Evolutionary conservation across 495 filamentous ascomycete species (phyloP), one percentile per base, ranked within the genome.

Genomic region (Penicillium salamii): DNA sequence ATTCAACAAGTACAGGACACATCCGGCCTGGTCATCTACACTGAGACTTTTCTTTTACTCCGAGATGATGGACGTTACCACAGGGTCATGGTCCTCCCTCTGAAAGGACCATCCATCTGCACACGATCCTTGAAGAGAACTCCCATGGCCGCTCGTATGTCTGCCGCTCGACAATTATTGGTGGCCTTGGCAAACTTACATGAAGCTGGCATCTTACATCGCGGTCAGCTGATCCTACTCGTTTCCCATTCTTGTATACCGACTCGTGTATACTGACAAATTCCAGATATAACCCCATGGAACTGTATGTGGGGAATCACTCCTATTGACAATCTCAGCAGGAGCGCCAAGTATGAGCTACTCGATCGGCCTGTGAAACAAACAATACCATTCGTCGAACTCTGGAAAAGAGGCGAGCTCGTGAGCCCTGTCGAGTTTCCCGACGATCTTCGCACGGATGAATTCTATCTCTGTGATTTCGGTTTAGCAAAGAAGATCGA

Each of bases 391-490:
- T 58, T 49, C 37, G 42, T 48, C 28, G 40, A 57, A 32, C 47
- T 59, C 7, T 50, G 33, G 52, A 53, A 50, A 44, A 41, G 42
- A 33, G 42, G 53, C 32, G 55, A 59, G 47, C 58, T 59, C 20
- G 55, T 62, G 11, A 50, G 43, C 41, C 41, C 55, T 39, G 18
- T 52, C 12, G 26, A 46, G 13, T 7, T 55, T 28, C 53, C 55
- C 9, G 0, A 28, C 15, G 42, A 53, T 41, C 40, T 61, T 45
- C 39, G 49, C 31, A 55, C 66, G 2, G 59, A 72, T 7, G 70
- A 76, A 36, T 77, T 80, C 44, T 82, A 80, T 61, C 54, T 83
- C 50, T 71, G 71, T 20, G 61, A 75, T 32, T 75, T 84, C 50
- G 80, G 82, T 20, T 58, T 83, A 46, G 52, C 59, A 17, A 58